Evolutionary conservation across 495 filamentous ascomycete species (phyloP), one percentile per base, ranked within the genome.

Genomic region (Melanomma pulvis-pyrius): DNA sequence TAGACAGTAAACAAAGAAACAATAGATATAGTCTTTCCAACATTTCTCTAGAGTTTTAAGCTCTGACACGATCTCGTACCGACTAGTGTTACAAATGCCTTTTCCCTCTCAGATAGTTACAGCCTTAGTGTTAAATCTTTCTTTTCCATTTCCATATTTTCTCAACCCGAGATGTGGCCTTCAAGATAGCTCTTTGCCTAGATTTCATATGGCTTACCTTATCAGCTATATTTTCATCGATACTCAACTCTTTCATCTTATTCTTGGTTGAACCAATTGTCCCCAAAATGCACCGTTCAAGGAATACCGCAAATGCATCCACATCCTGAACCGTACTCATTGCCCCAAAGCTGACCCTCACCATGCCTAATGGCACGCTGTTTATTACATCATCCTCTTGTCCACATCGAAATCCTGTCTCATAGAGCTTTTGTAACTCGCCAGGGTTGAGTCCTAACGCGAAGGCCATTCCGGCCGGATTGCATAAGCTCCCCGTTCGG

Each of bases 261-360:
- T 47, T 47, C 6, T 47, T 15, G 44, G 6, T 6, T 7, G 44
- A 47, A 15, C 5, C 15, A 7, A n/a, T 3, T 15, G 15, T 47
- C 21, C 17, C 44, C 47, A 34, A 62, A 67, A 85, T 89, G 12
- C 78, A 77, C 4, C 86, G 76, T 22, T 79, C 69, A 6, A 90
- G 41, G 69, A 90, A 90, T 2, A 74, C 61, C 1, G 90, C 39
- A 49, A 91, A 83, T 0, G 66, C 74, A 39, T 85, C 80, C 15
- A 91, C 81, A 59, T 92, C 89, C 2, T 78, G 66, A 22, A 77
- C 61, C 1, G 83, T 90, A 64, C 85, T 89, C 88, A 90, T 90
- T 3, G 88, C 89, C 4, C 89, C 89, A 7, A 92, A 74, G 65
- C 87, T 89, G 4, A 83, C 85, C 11, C 89, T 79, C 4, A 89